A percentile compares a stretch with the other conserved stretches of the same genome.
These are phyloP conservation scores for Blastosporella zonata DNA, from an alignment of 1,284 basidiomycete species.

Conservation along the genomic window DNA sequence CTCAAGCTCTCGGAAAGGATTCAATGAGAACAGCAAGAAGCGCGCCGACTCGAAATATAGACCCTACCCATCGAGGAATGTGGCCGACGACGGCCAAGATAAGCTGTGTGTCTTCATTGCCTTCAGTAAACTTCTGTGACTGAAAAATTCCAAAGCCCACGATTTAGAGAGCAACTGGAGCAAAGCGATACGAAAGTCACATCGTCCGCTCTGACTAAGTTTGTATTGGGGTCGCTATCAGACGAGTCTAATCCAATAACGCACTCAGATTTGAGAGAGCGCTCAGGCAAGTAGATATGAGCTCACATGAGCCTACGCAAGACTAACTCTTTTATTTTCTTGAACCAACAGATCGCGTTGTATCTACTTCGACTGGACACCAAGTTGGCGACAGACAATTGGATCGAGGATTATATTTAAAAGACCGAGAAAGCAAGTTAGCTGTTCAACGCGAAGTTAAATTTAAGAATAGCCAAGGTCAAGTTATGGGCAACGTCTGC, in stretches of 20 bases:
- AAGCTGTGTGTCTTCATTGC: slow-evolving; percentile 9
- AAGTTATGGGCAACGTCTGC: slow-evolving; percentile 42
- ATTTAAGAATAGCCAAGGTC: slow-evolving; percentile 22
- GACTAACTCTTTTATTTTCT: slow-evolving; percentile 1
- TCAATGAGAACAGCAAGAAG: slow-evolving; percentile 19
- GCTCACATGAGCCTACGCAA: neutral
- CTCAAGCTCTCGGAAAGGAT: slow-evolving; percentile 16
- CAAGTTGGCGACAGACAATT: slow-evolving; percentile 58
- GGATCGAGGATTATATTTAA: slow-evolving; percentile 36
- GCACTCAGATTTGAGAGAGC: slow-evolving; percentile 58
- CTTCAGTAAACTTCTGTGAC: neutral
- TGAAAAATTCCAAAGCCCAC: neutral
- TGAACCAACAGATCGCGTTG: slow-evolving; percentile 45
- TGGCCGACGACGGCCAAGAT: slow-evolving; percentile 3
- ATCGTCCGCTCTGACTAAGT: slow-evolving; percentile 46
- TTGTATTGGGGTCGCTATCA: slow-evolving; percentile 53
- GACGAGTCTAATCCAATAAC: slow-evolving; percentile 70
- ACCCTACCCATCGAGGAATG: slow-evolving; percentile 22
- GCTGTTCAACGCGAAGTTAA: slow-evolving; percentile 38
- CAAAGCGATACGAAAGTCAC: slow-evolving; percentile 33
- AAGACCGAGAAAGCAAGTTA: slow-evolving; percentile 51
- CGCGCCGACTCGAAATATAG: slow-evolving; percentile 21
- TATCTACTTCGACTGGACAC: slow-evolving; percentile 63
- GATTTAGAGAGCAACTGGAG: slow-evolving; percentile 10
- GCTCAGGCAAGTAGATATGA: slow-evolving; percentile 47